A percentile compares a stretch with the other conserved stretches of the same genome.
Conservation (phyloP, 345 rosid species). For the Carallia brachiata region DNA sequence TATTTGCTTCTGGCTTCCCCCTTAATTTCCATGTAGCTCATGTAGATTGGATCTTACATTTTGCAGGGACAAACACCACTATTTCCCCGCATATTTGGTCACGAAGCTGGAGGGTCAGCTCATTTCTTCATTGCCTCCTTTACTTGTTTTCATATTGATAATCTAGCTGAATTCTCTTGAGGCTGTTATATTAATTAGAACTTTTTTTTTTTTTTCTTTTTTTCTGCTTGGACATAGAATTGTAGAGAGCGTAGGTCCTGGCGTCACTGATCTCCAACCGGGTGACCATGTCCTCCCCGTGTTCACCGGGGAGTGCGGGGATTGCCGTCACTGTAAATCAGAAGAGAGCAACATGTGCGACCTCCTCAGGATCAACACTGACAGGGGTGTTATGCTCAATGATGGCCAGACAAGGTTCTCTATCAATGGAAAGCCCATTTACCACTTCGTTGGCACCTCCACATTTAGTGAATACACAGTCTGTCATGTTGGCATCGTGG, state of each 20-base stretch:
- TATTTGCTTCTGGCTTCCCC: too few species aligned
- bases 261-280: slow-evolving; percentile 66
- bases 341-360: slow-evolving; percentile 89
- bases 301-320: slow-evolving; percentile 79
- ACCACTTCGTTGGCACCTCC: slow-evolving; percentile 76
- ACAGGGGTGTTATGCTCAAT: slow-evolving; percentile 58
- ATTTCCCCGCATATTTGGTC: slow-evolving; percentile 80
- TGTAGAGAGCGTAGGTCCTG: slow-evolving; percentile 81
- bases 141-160: neutral
- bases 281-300: slow-evolving; percentile 80
- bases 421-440: slow-evolving; percentile 60
- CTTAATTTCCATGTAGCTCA: too few species aligned
- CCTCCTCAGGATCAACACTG: slow-evolving; percentile 77
- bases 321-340: slow-evolving; percentile 65
- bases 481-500: slow-evolving; percentile 64
- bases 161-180: neutral
- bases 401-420: slow-evolving; percentile 76
- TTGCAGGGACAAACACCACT: slow-evolving; percentile 68
- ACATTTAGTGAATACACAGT: slow-evolving; percentile 86
- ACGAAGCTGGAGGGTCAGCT: slow-evolving; percentile 80
- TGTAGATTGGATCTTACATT: neutral
- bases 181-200: neutral
- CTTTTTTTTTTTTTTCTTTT: neutral
- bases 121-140: neutral
- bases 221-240: slow-evolving; percentile 36